These are phyloP conservation scores for Fusarium fracticaudum DNA, from an alignment of 2,329 filamentous ascomycete species.

Conservation along the genomic window DNA sequence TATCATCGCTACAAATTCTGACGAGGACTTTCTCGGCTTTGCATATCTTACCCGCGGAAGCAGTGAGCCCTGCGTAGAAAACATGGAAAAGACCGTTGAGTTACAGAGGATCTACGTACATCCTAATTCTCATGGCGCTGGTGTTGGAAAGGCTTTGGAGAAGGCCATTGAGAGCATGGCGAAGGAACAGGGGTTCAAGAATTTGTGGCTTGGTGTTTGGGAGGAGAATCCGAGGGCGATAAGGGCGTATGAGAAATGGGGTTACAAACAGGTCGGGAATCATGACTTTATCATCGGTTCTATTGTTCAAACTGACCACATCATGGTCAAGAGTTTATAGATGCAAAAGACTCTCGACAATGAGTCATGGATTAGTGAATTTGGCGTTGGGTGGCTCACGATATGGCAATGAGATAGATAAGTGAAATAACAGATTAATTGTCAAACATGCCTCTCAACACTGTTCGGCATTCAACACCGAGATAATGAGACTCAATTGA, in stretches of 20 bases:
- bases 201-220: constrained; percentile 60
- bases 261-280: constrained; percentile 51
- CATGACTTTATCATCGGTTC: constrained; percentile 55
- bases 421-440: rapidly evolving
- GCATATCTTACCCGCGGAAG: constrained; percentile 50
- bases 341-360: too few species aligned
- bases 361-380: neutral
- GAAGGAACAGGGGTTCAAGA: constrained; percentile 47
- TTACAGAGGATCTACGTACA: constrained; percentile 56
- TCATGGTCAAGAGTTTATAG: constrained; percentile 49
- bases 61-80: constrained; percentile 50
- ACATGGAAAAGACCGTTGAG: constrained; percentile 47
- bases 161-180: constrained; percentile 47
- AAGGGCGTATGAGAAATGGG: constrained; percentile 52
- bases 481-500: neutral
- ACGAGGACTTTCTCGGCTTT: constrained; percentile 50
- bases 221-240: constrained; percentile 54
- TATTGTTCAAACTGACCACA: constrained; percentile 54
- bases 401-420: too few species aligned
- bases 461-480: neutral
- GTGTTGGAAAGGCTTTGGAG: constrained; percentile 50
- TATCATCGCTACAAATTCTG: constrained; percentile 33
- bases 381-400: neutral
- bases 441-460: neutral
- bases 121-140: constrained; percentile 47